Evolutionary conservation across 495 filamentous ascomycete species (phyloP).

Genomic region (Penicillium longicatenatum): DNA sequence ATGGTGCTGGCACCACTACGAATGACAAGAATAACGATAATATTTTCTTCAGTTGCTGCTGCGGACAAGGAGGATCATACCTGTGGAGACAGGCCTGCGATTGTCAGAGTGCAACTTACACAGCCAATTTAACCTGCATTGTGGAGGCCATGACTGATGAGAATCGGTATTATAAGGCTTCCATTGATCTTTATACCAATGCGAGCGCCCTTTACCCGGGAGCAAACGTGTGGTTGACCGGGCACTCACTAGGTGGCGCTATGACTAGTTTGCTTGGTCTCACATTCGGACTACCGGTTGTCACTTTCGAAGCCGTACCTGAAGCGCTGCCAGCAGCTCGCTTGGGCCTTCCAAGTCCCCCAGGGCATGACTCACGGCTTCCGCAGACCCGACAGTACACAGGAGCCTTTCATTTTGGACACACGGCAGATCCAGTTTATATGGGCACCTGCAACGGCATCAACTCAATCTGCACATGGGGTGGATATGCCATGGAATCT

Average conservation of each 20-base stretch:
- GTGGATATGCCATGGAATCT: constrained; percentile 92
- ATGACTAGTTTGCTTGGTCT: constrained; percentile 83
- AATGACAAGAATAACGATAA: constrained; percentile 99
- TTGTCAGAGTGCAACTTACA: constrained; percentile 80
- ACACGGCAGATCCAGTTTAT: constrained; percentile 93
- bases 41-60: constrained; percentile 96
- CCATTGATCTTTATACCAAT: constrained; percentile 85
- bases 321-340: constrained; percentile 86
- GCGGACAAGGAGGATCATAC: constrained; percentile 85
- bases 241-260: constrained; percentile 89
- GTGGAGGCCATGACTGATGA: constrained; percentile 71
- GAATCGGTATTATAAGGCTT: constrained; percentile 87
- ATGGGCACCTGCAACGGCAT: constrained; percentile 93
- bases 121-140: constrained; percentile 90
- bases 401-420: constrained; percentile 89
- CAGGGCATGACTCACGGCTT: constrained; percentile 66
- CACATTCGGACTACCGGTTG: constrained; percentile 82
- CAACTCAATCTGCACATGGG: constrained; percentile 83
- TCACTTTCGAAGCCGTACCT: constrained; percentile 88
- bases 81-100: constrained; percentile 90
- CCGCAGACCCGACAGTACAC: constrained; percentile 72
- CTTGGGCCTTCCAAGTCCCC: constrained; percentile 84
- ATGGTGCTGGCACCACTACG: constrained; percentile 91
- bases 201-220: constrained; percentile 86
- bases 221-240: constrained; percentile 82